These are phyloP conservation scores for Endothia cerciana DNA, from an alignment of 2,329 filamentous ascomycete species.

Conservation along the genomic window DNA sequence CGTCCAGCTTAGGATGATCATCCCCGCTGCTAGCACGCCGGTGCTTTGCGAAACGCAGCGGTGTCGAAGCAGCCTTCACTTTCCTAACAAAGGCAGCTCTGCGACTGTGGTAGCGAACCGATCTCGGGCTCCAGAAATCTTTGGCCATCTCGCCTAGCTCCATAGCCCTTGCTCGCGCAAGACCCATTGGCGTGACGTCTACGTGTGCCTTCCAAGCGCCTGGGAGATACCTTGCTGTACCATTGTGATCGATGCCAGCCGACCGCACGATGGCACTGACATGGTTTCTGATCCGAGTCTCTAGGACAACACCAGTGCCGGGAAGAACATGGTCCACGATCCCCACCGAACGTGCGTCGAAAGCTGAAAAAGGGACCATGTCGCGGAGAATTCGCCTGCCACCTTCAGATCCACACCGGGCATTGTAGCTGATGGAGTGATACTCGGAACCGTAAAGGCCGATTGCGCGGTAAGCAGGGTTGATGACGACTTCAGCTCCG, in stretches of 20 bases:
- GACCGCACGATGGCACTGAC: conserved; percentile 38
- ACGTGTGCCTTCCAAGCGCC: conserved; percentile 41
- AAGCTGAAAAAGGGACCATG: conserved; percentile 44
- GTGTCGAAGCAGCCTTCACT: conserved; percentile 41
- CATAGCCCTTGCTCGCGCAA: conserved; percentile 39
- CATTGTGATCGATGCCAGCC: background rate
- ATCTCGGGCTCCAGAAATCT: conserved; percentile 46
- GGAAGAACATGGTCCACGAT: conserved; percentile 46
- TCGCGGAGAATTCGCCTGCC: conserved; percentile 39
- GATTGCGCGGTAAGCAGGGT: conserved; percentile 46
- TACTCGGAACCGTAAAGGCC: conserved; percentile 46
- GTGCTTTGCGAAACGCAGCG: conserved; percentile 45
- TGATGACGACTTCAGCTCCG: conserved; percentile 43
- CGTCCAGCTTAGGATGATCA: conserved; percentile 33
- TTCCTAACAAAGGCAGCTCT: conserved; percentile 47
- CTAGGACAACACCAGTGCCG: conserved; percentile 38
- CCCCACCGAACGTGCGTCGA: conserved; percentile 43
- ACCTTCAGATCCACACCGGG: conserved; percentile 40
- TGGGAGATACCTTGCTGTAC: conserved; percentile 21
- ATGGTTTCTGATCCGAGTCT: conserved; percentile 41
- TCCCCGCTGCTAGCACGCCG: conserved; percentile 32
- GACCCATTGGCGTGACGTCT: conserved; percentile 38
- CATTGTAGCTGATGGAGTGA: conserved; percentile 45
- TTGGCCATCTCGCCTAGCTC: conserved; percentile 47
- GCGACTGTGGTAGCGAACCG: conserved; percentile 43